Evolutionary conservation across 176 grass and related monocot genomes (phyloP).

Genomic region (Juncus inflexus): DNA sequence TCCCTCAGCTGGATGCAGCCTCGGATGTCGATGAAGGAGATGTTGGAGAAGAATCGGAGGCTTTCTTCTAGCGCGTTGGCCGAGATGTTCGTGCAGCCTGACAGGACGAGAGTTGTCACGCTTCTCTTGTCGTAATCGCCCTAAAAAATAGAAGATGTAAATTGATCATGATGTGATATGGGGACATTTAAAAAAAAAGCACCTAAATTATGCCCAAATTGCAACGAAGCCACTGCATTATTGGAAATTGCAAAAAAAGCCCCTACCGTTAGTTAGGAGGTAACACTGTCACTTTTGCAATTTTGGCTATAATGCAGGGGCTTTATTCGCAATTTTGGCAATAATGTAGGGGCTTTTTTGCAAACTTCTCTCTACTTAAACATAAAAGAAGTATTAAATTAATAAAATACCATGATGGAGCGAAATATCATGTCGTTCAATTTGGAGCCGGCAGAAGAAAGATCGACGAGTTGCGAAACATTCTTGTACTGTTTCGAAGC

Average conservation of each 20-base stretch:
- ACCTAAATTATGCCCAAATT: no score
- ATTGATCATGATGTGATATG: background rate
- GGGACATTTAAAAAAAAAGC: constrained; percentile 9
- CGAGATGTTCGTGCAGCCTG: constrained; percentile 74
- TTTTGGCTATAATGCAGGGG: no score
- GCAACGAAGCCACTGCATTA: no score
- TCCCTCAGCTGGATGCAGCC: constrained; percentile 82
- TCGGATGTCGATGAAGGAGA: constrained; percentile 70
- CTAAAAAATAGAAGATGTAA: constrained; percentile 44
- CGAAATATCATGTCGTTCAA: constrained; percentile 65
- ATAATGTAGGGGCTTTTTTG: no score
- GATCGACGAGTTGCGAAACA: constrained; percentile 57
- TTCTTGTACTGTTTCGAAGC: constrained; percentile 64
- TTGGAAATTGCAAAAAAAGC: no score
- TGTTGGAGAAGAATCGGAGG: constrained; percentile 52
- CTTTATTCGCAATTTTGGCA: no score
- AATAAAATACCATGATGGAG: constrained; percentile 65
- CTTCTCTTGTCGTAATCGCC: constrained; percentile 75
- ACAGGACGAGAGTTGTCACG: constrained; percentile 60
- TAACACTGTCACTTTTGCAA: no score
- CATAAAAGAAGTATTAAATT: background rate
- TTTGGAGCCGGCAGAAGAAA: constrained; percentile 67
- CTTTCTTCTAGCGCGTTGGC: constrained; percentile 53
- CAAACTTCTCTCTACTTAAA: no score
- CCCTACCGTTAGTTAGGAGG: no score